These are phyloP conservation scores for Kwoniella dejecticola DNA, from an alignment of 768 basidiomycete species.

Conservation along the genomic window DNA sequence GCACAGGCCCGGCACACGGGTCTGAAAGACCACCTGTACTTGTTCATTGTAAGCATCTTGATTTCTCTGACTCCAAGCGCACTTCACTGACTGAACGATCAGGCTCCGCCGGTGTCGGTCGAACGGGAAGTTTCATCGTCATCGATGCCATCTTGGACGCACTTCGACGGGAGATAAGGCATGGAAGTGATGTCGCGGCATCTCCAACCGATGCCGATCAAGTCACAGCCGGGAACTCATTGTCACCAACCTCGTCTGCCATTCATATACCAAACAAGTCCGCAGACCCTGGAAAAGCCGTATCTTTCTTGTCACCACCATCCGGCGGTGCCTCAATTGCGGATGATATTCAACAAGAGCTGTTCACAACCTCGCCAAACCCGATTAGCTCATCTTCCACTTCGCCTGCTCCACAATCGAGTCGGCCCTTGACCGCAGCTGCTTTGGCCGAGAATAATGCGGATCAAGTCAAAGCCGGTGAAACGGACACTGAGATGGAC, in stretches of 20 bases:
- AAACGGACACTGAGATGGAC: conserved; percentile 22
- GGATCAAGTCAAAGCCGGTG: not conserved
- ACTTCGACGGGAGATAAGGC: conserved; percentile 34
- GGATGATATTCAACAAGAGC: not conserved
- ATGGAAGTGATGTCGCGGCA: not conserved
- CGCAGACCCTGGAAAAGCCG: conserved; percentile 22
- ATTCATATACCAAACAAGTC: not conserved
- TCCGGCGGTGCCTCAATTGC: not conserved
- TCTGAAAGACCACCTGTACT: conserved; percentile 45
- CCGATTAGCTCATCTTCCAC: too few relatives aligned
- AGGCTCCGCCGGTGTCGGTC: conserved; percentile 88
- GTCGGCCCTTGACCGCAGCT: not conserved
- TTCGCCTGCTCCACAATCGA: too few relatives aligned
- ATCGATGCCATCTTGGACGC: conserved; percentile 58
- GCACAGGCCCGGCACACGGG: conserved; percentile 12
- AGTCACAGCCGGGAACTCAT: not conserved
- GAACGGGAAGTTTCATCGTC: conserved; percentile 91
- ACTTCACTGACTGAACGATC: too few relatives aligned
- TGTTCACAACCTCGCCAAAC: conserved; percentile 4
- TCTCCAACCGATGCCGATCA: not conserved
- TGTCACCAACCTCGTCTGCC: not conserved
- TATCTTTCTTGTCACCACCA: conserved; percentile 23
- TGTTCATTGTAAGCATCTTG: conserved; percentile 49
- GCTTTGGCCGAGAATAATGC: not conserved
- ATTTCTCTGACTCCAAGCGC: not conserved